Conservation (phyloP, 2,329 filamentous ascomycete genomes). For the Ophiocordyceps robertsii region DNA sequence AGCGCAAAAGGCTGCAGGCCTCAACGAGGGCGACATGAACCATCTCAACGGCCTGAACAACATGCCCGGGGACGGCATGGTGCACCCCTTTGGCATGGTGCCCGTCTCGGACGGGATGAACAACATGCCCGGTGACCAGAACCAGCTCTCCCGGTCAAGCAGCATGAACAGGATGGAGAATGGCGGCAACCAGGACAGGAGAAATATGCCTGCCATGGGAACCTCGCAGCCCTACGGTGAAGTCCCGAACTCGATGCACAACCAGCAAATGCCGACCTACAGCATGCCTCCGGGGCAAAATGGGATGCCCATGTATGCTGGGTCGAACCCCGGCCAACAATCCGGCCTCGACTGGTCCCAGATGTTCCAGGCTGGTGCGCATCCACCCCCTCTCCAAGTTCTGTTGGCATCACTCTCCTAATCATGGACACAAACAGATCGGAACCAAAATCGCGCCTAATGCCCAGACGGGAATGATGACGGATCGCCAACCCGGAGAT, state of each 20-base stretch:
- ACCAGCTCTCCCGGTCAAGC: constrained; percentile 47
- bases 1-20: constrained; percentile 40
- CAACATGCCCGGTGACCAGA: constrained; percentile 47
- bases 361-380: constrained; percentile 64
- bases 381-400: constrained; percentile 46
- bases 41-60: constrained; percentile 49
- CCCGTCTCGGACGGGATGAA: constrained; percentile 43
- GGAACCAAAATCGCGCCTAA: constrained; percentile 55
- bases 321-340: constrained; percentile 47
- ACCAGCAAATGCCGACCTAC: constrained; percentile 51
- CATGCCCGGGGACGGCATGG: constrained; percentile 42
- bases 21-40: constrained; percentile 40
- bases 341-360: constrained; percentile 60
- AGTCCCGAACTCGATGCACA: constrained; percentile 48
- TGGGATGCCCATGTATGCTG: constrained; percentile 50
- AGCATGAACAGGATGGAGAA: constrained; percentile 46
- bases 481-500: constrained; percentile 31
- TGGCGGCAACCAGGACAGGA: constrained; percentile 40
- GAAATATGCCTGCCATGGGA: constrained; percentile 42
- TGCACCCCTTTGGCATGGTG: constrained; percentile 44
- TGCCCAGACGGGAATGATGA: constrained; percentile 31
- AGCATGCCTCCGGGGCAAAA: constrained; percentile 50
- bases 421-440: constrained; percentile 56
- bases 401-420: constrained; percentile 37
- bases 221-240: constrained; percentile 43